Percentiles rank a stretch among this genome's conserved stretches.
Conservation (phyloP, 2,329 filamentous ascomycete species). For the Paecilomyces fulvus region DNA sequence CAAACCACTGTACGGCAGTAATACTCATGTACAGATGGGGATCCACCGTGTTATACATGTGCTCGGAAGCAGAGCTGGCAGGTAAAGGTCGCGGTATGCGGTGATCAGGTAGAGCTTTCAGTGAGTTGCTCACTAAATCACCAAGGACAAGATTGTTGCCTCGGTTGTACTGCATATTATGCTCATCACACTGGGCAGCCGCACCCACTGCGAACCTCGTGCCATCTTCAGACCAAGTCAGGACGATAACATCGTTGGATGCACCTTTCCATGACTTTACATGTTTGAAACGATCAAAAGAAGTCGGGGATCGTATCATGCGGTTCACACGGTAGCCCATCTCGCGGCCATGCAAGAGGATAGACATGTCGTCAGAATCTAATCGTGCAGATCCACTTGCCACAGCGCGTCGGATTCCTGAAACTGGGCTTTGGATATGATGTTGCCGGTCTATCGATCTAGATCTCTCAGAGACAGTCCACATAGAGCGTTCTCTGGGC, state of each 20-base stretch:
- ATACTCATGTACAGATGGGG: constrained; percentile 49
- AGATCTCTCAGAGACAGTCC: neutral
- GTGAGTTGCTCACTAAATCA: constrained; percentile 28
- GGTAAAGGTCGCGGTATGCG: constrained; percentile 34
- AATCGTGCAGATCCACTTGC: neutral
- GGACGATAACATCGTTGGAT: constrained; percentile 48
- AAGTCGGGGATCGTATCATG: constrained; percentile 12
- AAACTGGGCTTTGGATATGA: constrained; percentile 8
- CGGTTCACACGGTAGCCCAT: constrained; percentile 12
- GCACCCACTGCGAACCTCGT: constrained; percentile 49
- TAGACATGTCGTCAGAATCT: constrained; percentile 5
- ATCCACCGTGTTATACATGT: constrained; percentile 43
- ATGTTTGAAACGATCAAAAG: constrained; percentile 33
- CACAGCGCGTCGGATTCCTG: neutral
- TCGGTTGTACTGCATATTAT: constrained; percentile 54
- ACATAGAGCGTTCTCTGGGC: neutral
- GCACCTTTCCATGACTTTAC: constrained; percentile 47
- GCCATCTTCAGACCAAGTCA: constrained; percentile 50
- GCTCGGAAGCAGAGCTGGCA: constrained; percentile 33
- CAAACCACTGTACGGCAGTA: constrained; percentile 45
- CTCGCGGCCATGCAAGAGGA: constrained; percentile 22
- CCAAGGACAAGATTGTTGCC: constrained; percentile 50
- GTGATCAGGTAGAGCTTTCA: constrained; percentile 50
- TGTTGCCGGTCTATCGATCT: neutral
- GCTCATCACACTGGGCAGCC: constrained; percentile 45